Percentiles rank a stretch among this genome's conserved stretches.
Evolutionary conservation across 2,329 filamentous ascomycete genomes (phyloP).

Genomic region (Anisogramma anomala): DNA sequence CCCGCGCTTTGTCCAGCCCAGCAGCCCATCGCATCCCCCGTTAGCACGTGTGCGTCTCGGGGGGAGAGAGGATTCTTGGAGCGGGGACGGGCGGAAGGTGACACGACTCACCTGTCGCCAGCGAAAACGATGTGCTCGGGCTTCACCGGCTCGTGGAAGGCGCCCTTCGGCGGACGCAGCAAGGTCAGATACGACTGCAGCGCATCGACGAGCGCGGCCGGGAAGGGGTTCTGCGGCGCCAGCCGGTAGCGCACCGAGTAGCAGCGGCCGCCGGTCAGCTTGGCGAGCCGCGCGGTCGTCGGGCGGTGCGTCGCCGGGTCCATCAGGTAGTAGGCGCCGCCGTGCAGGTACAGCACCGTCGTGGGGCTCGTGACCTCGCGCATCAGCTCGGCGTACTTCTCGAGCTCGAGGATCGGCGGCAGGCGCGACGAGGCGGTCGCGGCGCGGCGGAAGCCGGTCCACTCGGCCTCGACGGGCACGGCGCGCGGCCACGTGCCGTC

Average conservation of each 20-base stretch:
- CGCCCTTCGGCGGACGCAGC: constrained; percentile 57
- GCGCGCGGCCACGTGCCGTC: constrained; percentile 36
- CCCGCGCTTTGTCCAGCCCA: constrained; percentile 43
- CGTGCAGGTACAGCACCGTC: constrained; percentile 64
- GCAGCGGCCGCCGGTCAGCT: constrained; percentile 53
- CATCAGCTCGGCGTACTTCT: constrained; percentile 57
- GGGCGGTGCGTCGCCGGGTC: constrained; percentile 58
- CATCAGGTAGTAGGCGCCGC: constrained; percentile 61
- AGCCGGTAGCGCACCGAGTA: constrained; percentile 66
- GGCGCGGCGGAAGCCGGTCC: constrained; percentile 56
- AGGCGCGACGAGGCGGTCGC: constrained; percentile 38
- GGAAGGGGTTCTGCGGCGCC: constrained; percentile 64
- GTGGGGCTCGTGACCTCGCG: constrained; percentile 50
- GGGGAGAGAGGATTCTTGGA: no score
- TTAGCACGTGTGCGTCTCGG: no score
- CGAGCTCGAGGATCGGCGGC: constrained; percentile 46
- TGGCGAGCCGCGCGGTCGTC: constrained; percentile 48
- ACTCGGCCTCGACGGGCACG: constrained; percentile 55
- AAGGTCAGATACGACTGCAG: constrained; percentile 61
- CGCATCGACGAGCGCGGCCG: constrained; percentile 60
- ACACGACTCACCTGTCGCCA: constrained; percentile 53
- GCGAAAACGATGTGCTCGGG: constrained; percentile 57
- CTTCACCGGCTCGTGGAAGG: constrained; percentile 53
- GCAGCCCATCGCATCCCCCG: no score
- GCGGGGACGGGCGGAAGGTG: no score